These are phyloP conservation scores for Phaeosphaeria sp. DNA, from an alignment of 2,329 filamentous ascomycete species.

Conservation along the genomic window DNA sequence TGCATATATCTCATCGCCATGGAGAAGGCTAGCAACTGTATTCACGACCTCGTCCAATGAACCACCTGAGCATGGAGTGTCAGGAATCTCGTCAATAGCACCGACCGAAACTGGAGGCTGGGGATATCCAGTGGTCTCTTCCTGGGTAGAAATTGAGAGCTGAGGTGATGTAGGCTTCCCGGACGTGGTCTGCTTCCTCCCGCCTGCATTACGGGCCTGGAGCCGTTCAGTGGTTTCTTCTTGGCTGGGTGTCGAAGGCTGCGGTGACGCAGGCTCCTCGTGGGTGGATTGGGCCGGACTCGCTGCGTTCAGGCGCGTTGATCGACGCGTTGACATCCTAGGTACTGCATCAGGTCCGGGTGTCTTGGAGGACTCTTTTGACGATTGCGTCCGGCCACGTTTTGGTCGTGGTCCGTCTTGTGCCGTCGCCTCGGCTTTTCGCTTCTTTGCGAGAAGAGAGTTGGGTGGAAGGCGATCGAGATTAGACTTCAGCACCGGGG, in stretches of 20 bases:
- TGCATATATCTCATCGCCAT: too few relatives aligned
- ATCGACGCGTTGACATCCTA: constrained; percentile 18
- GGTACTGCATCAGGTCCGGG: neutral
- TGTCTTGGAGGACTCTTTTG: constrained; percentile 3
- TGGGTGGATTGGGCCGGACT: neutral
- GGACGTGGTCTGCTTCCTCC: neutral
- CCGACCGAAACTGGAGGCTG: neutral
- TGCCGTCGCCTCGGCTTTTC: constrained; percentile 20
- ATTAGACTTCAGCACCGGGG: constrained; percentile 25
- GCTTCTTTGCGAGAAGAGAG: constrained; percentile 15
- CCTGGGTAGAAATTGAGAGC: neutral
- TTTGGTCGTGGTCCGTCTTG: constrained; percentile 12
- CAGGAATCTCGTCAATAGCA: neutral
- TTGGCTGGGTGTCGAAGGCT: neutral
- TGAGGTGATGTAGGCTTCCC: neutral
- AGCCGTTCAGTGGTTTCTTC: neutral
- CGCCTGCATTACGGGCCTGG: neutral
- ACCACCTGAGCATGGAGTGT: too few relatives aligned
- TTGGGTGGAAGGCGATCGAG: constrained; percentile 27
- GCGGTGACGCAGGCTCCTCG: neutral
- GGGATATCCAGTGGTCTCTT: neutral
- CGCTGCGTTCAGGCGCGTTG: constrained; percentile 12
- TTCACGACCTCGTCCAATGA: too few relatives aligned
- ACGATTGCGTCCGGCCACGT: constrained; percentile 21
- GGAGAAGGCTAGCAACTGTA: too few relatives aligned